Percentiles rank a stretch among this genome's conserved stretches.
These are phyloP conservation scores for Pyrrhoderma noxium DNA, from an alignment of 1,284 basidiomycete genomes.

Conservation along the genomic window DNA sequence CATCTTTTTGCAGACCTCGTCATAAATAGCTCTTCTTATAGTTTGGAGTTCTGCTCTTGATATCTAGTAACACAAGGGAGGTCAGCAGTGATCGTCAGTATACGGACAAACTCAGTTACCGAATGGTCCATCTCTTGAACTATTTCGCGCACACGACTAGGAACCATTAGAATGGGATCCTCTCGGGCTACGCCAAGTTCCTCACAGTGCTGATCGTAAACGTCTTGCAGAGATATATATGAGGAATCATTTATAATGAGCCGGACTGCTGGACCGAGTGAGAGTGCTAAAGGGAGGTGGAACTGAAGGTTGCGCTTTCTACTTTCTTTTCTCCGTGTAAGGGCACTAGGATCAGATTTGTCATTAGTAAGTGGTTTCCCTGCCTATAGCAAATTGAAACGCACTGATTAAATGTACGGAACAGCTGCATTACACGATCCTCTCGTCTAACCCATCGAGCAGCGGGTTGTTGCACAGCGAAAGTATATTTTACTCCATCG, in stretches of 20 bases:
- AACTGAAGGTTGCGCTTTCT: constrained; percentile 89
- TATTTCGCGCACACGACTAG: constrained; percentile 71
- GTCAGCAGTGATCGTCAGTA: neutral
- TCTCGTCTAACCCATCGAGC: constrained; percentile 87
- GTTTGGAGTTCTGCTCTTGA: constrained; percentile 67
- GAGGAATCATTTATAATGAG: constrained; percentile 90
- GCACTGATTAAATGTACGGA: constrained; percentile 89
- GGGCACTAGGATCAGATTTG: constrained; percentile 43
- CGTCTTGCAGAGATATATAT: constrained; percentile 87
- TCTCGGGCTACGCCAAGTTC: constrained; percentile 76
- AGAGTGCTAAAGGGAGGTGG: constrained; percentile 84
- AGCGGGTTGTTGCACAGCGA: constrained; percentile 88
- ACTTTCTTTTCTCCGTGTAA: constrained; percentile 86
- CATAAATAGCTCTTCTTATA: constrained; percentile 83
- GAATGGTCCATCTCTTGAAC: constrained; percentile 26
- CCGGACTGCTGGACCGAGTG: constrained; percentile 80
- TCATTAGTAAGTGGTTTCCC: neutral
- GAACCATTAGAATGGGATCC: constrained; percentile 80
- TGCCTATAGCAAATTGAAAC: constrained; percentile 21
- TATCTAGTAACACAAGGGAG: constrained; percentile 31
- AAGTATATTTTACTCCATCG: constrained; percentile 84
- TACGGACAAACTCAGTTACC: neutral
- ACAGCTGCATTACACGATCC: constrained; percentile 87
- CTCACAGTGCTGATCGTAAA: constrained; percentile 88
- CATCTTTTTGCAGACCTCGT: constrained; percentile 87